Base-by-base conservation (phyloP, 352 stramenopile species). In the Globisporangium recalcitrans region DNA sequence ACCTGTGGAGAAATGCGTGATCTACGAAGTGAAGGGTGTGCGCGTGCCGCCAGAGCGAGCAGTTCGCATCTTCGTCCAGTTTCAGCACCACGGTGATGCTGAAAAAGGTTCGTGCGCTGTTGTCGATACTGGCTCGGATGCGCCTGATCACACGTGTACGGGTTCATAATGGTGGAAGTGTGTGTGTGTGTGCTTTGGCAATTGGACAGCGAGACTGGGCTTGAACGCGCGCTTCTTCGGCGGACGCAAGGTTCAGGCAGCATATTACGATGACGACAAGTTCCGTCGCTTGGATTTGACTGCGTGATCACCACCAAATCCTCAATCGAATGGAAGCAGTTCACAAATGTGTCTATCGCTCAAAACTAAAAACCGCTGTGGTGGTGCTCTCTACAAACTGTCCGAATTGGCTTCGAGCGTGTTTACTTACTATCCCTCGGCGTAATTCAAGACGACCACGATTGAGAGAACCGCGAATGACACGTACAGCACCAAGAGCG, bases 31-130 rank as follows among this genome's bases (percentile, higher is more conserved):
- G 26, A 74, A 58, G 14, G 73, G 69, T 6, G 16, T 21, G 29
- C 71, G 64, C 11, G 73, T 85, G 3, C 13, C 58, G 6, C 60
- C 77, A 0, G 81, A 95, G 68, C 80, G 97, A 75, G 79, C 78
- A 9, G 87, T 97, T 8, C 84, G 88, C 10, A 96, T 93, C 44
- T 97, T 97, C 63, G 89, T 97, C 44, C 71, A 94, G 62, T 97
- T 97, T 64, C 67, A 75, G 29, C 67, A 77, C 11, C 67, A 80
- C 47, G 52, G 55, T 36, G 81, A 92, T 59, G 89, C 90, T 7
- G 78, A 87, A 10, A 91, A 91, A 87, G 85, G 81, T 94, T 74
- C 6, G 56, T 56, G 9, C 62, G 27, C 8, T 1, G 56, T 27
- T 73, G 9, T 13, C 21, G 9, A 14, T n/a, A 21, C 2, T 21